Evolutionary conservation across 31 red algal genomes (phyloP), one percentile per base, ranked within the genome.

Genomic region (Porphyra umbilicalis): DNA sequence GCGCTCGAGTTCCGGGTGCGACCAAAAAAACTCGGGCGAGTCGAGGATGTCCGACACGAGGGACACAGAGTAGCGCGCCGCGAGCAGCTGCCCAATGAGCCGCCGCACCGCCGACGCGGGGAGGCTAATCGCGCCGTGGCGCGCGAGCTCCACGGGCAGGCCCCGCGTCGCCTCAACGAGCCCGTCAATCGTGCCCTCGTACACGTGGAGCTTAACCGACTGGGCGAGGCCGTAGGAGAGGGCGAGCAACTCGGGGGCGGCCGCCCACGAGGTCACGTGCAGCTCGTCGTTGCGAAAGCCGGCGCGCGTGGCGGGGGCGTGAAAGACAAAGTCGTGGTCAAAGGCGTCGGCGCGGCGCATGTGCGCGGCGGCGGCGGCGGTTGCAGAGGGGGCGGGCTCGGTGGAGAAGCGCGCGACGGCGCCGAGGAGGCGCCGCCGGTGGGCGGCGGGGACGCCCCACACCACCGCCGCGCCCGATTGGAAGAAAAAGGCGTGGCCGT

Each of bases 161-260:
- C 76, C 87, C 9, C 86, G 84, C 15, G 96, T 98, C 32, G 88
- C 76, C 30, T 86, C n/a, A 6, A 95, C 96, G 32, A 98, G 85
- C 14, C 77, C 44, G 40, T 98, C 96, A 10, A 98, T 90, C 29
- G 87, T 90, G 32, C 89, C 87, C 74, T 98, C 96, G 75, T 88
- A 95, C 35, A 95, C 39, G n/a, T 88, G 82, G 31, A 98, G 81
- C 80, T 95, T 93, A 9, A 91, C 93, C 33, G 92, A 95, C 76
- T 98, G 96, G 29, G 96, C 96, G 34, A 98, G 88, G 33, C 96
- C 93, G 79, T 93, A 98, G 10, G 93, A 95, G n/a, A 98, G 67
- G 18, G 96, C 92, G 20, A 98, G 40, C 85, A 98, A 32, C 68
- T 89, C 83, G 20, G 79, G 46, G 7, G 75, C 81, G 57, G 93